Conservation (phyloP, 1,284 basidiomycete species). For the Pyrrhoderma lamaoense region DNA sequence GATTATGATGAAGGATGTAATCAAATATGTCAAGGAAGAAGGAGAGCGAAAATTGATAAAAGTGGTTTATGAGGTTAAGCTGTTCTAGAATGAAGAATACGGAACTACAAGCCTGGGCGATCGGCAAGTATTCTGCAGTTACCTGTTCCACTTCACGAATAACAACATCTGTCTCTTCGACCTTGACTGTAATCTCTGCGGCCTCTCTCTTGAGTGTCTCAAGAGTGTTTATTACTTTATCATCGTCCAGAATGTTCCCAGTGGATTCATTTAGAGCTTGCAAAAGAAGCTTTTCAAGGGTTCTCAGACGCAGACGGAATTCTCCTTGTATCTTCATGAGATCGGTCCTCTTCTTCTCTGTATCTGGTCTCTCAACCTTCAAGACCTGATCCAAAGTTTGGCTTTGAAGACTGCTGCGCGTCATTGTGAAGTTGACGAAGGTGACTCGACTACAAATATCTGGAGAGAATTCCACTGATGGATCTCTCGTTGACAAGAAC, state of each 20-base stretch:
- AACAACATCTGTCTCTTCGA: slow-evolving; percentile 94
- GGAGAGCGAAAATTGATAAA: slow-evolving; percentile 96
- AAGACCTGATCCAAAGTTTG: slow-evolving; percentile 97
- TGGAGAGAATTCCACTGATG: slow-evolving; percentile 95
- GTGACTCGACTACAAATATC: slow-evolving; percentile 99
- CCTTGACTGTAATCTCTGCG: slow-evolving; percentile 92
- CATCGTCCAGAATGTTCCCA: slow-evolving; percentile 97
- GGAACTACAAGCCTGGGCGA: slow-evolving; percentile 94
- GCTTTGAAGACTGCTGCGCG: slow-evolving; percentile 93
- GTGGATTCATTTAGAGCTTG: slow-evolving; percentile 96
- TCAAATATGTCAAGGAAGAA: slow-evolving; percentile 99
- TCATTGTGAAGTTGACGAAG: slow-evolving; percentile 99
- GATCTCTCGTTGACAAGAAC: slow-evolving; percentile 97
- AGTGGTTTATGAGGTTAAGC: slow-evolving; percentile 90
- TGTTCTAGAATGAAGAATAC: slow-evolving; percentile 98
- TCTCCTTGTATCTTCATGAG: slow-evolving; percentile 98
- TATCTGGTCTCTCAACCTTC: slow-evolving; percentile 94
- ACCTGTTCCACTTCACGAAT: slow-evolving; percentile 97
- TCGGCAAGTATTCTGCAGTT: slow-evolving; percentile 88
- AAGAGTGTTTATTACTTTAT: slow-evolving; percentile 96
- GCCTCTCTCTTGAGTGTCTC: slow-evolving; percentile 97
- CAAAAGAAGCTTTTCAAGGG: slow-evolving; percentile 88
- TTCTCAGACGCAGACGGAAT: slow-evolving; percentile 88
- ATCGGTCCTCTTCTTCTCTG: slow-evolving; percentile 95
- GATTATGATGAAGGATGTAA: slow-evolving; percentile 87